Conservation (phyloP, 305 asterid species). For the Fraxinus angustifolia region DNA sequence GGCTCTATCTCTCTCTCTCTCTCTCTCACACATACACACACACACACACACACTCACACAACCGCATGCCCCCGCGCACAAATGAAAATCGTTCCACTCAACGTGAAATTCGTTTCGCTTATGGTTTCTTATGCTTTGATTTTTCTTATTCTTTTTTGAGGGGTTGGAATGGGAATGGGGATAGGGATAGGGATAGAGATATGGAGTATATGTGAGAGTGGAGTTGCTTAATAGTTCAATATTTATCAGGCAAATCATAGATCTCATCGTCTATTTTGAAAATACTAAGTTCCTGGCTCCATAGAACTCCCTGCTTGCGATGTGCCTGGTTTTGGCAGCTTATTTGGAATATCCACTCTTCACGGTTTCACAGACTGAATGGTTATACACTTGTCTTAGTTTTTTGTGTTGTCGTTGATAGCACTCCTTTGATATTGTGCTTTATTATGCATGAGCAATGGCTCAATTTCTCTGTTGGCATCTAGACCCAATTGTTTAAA, state of each 20-base stretch:
- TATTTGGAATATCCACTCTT: not conserved
- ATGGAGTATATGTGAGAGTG: not conserved
- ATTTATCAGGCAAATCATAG: not conserved
- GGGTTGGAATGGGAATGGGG: not conserved
- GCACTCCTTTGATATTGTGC: not conserved
- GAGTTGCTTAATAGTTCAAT: not conserved
- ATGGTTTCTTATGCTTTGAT: not conserved
- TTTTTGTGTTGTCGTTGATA: not conserved
- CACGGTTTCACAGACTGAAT: not conserved
- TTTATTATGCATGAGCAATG: not conserved
- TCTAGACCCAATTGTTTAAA: not conserved
- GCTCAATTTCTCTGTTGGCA: not conserved
- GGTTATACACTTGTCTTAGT: not conserved
- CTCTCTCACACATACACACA: not conserved
- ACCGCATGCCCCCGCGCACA: not conserved
- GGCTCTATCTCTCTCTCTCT: not conserved
- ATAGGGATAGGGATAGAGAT: not conserved
- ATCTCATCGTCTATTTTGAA: not conserved
- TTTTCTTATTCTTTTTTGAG: not conserved
- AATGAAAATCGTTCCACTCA: not conserved
- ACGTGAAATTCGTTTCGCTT: not conserved
- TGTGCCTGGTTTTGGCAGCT: not conserved
- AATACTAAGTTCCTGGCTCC: not conserved
- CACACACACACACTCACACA: not conserved
- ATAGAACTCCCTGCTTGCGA: not conserved